phyloP scores from a whole-genome alignment of 352 stramenopile species.

The Phytophthora ramorum region DNA sequence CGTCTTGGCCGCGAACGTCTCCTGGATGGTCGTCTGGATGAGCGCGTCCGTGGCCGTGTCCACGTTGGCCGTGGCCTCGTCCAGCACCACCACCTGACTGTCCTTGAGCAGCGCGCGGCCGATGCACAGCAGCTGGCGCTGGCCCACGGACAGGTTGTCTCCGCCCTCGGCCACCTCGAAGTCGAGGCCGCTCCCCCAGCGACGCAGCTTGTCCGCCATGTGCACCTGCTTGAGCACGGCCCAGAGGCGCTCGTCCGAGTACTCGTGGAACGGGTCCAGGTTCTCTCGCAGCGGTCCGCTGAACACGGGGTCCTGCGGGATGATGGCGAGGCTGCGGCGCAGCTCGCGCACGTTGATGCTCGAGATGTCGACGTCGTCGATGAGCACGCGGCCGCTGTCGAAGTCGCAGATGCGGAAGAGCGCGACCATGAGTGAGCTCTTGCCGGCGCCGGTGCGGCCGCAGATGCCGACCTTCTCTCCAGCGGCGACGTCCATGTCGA shows the following conservation, averaged over 20 bases:
- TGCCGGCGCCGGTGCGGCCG: constrained; percentile 53
- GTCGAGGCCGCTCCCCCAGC: constrained; percentile 21
- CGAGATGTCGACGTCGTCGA: constrained; percentile 83
- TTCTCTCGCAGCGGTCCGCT: constrained; percentile 87
- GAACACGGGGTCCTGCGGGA: constrained; percentile 91
- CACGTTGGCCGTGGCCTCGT: constrained; percentile 7
- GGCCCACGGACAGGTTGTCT: constrained; percentile 42
- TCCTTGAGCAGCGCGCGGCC: constrained; percentile 42
- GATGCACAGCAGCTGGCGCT: constrained; percentile 96
- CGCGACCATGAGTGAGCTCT: constrained; percentile 50
- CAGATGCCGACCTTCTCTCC: constrained; percentile 70
- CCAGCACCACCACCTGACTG: constrained; percentile 5
- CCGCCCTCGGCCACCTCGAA: constrained; percentile 86
- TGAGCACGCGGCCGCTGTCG: constrained; percentile 26
- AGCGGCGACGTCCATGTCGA: constrained; percentile 42
- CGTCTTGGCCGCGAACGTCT: constrained; percentile 5
- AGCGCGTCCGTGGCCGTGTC: constrained; percentile 7
- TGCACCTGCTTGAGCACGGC: constrained; percentile 59
- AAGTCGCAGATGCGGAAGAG: constrained; percentile 57
- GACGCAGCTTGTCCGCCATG: constrained; percentile 75
- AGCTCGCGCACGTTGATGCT: constrained; percentile 44
- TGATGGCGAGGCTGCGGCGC: constrained; percentile 51
- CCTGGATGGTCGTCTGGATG: constrained; percentile 5
- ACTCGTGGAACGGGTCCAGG: constrained; percentile 89
- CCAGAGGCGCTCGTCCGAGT: constrained; percentile 69